Base-by-base conservation (phyloP, 805 yeast species). In the Metschnikowia reukaufii region DNA sequence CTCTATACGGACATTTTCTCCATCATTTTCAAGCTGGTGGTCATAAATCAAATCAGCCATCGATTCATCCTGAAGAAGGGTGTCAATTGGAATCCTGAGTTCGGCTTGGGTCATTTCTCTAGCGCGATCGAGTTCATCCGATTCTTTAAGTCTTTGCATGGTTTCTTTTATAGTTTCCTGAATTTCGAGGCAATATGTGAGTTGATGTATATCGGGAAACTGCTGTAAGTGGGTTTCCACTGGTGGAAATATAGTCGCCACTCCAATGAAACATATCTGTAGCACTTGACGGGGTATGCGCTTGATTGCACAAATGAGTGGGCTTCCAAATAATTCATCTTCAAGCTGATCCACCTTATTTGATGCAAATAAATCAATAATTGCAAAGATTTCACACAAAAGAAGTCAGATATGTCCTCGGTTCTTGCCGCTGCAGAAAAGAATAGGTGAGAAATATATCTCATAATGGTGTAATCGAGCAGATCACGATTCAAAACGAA, bases 291-390 rank as follows among this genome's bases (percentile, higher is more conserved):
- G 17, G 10, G 13, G 4, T 17, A 45, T n/a, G n/a, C 38, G 32
- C 30, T 39, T 49, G 37, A 19, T 32, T 6, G 43, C n/a, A 13
- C 34, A 8, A 15, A 10, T 6, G 3, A 18, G 12, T 3, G 36
- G 4, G n/a, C 13, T 34, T 7, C 44, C 44, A 8, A 42, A 19
- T 2, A 39, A 20, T 23, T 34, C 43, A 4, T 34, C 32, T 17
- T 47, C 55, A 8, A 52, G 32, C 34, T 13, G 20, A 29, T 30
- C 33, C 34, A 43, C 12, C 42, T 42, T n/a, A 40, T 42, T 23
- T 21, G 45, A 36, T 45, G 54, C 17, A 53, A 15, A 3, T n/a
- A 12, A 12, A 29, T 17, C 10, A 47, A 36, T 23, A 39, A 10
- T 36, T 15, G 9, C 15, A 41, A 21, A 33, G 42, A 43, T 10